Evolutionary conservation across 805 yeast species (phyloP), one percentile per base, ranked within the genome.

Genomic region (Isabelozyma rhagii): DNA sequence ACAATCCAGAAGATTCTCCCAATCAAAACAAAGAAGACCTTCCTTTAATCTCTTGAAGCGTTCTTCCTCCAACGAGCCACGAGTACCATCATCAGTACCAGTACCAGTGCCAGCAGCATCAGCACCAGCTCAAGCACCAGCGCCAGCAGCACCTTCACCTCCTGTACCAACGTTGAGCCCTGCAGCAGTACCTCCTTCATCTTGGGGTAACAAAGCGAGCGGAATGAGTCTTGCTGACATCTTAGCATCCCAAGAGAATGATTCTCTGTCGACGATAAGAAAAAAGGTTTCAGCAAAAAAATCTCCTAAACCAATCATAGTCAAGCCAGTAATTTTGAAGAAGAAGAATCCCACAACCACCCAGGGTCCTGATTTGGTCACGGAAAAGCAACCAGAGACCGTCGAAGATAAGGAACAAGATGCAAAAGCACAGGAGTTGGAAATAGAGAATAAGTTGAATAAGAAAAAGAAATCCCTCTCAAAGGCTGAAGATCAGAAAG

Each of bases 141-240:
- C 6, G 2, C 25, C 25, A 21, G 25, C 25, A 21, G 6, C 66
- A 1, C 58, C 67, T 1, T 58, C 67, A 2, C 47, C 55, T n/a
- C 62, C 65, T 0, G 41, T 46, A 0, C 48, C 56, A 17, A 50
- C 51, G 5, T 56, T 60, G 43, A 40, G 53, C 14, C 46, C 52
- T 10, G 36, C 36, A 31, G 36, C 36, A 10, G 36, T 31, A 10
- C 36, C 36, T 31, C 36, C 36, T 31, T 31, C 36, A 6, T 31
- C 36, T 4, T 31, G 36, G 36, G 36, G 36, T 4, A 31, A 13
- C 8, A 57, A 51, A 36, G 63, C 57, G 15, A 56, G 58, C n/a
- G 67, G 70, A 8, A 60, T 65, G 49, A 71, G 76, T 52, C 62
- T 73, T 51, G 79, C 79, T 2, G 70, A 70, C 43, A 53, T 73